Conservation (phyloP, 805 yeast species). For the Cyberlindnera euphorbiae region DNA sequence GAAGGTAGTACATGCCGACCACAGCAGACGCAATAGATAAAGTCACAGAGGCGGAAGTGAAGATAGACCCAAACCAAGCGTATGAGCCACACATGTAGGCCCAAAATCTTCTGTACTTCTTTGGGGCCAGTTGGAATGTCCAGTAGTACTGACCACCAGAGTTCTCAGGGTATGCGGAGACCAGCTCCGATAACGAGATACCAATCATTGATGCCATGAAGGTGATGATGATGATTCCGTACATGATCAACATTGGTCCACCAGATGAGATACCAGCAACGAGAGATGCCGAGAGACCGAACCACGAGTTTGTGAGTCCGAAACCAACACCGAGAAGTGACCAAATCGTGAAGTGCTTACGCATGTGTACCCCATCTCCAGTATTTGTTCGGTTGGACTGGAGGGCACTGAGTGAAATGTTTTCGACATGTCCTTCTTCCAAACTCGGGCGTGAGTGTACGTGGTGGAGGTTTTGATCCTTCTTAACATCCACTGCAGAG, state of each 20-base stretch:
- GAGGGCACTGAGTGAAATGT: constrained; percentile 8
- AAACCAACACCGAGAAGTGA: constrained; percentile 55
- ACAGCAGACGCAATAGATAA: constrained; percentile 47
- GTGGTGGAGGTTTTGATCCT: constrained; percentile 2
- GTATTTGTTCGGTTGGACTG: constrained; percentile 8
- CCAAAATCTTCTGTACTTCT: constrained; percentile 31
- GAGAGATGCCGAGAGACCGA: constrained; percentile 52
- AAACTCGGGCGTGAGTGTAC: constrained; percentile 4
- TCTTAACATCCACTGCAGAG: constrained; percentile 5
- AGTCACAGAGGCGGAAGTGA: constrained; percentile 57
- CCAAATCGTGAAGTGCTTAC: constrained; percentile 36
- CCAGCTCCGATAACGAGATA: constrained; percentile 46
- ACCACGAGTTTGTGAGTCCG: constrained; percentile 59
- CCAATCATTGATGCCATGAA: constrained; percentile 43
- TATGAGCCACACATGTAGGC: constrained; percentile 57
- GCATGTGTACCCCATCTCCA: constrained; percentile 10
- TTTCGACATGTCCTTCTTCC: constrained; percentile 14
- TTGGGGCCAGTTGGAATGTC: constrained; percentile 51
- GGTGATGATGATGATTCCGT: constrained; percentile 51
- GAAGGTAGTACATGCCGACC: constrained; percentile 45
- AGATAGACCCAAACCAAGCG: constrained; percentile 58
- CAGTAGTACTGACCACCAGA: constrained; percentile 60
- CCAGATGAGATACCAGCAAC: constrained; percentile 52
- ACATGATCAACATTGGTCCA: constrained; percentile 53
- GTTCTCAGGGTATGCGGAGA: constrained; percentile 45